Evolutionary conservation across 2,329 filamentous ascomycete species (phyloP), one percentile per base, ranked within the genome.

Genomic region (Fusarium sp.): DNA sequence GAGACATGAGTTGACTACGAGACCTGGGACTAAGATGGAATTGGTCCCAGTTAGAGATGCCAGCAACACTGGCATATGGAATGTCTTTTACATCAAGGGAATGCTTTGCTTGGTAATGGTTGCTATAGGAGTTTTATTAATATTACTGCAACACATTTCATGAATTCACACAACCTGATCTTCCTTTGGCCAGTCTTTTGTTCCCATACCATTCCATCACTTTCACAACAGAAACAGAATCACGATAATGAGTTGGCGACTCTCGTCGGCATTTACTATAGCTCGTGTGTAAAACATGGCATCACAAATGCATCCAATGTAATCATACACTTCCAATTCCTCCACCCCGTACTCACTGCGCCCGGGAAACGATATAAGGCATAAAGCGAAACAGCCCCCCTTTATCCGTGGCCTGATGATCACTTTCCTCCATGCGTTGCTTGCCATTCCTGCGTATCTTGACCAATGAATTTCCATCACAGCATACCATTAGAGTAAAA

Each of bases 401-500:
- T 44, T 62, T 44, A 44, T 63, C 19, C 35, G 37, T 58, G 44
- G 49, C 44, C 44, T 38, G 11, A 33, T 69, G 23, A 64, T 64
- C 25, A 69, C 37, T 35, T 54, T 65, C 42, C 45, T 52, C 23
- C 63, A 55, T 66, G 60, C 56, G 31, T 48, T 68, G 37, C 49
- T 18, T 62, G 29, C 61, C 46, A 69, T 69, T 69, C 51, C 65
- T 54, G 42, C 46, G 62, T 63, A 49, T 57, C 66, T 51, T 68
- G 37, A 45, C 60, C 31, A 33, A 49, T 73, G 44, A 71, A 60
- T 63, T 60, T 62, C 61, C 68, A 31, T 57, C 49, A 15, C 57
- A 58, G 44, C 49, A 60, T 68, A 49, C 70, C 62, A 73, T 73
- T 71, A 73, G 52, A 69, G 33, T 49, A 63, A 69, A 51, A 51